Base-by-base conservation (phyloP, 2,329 filamentous ascomycete species). In the Lomentospora prolificans region DNA sequence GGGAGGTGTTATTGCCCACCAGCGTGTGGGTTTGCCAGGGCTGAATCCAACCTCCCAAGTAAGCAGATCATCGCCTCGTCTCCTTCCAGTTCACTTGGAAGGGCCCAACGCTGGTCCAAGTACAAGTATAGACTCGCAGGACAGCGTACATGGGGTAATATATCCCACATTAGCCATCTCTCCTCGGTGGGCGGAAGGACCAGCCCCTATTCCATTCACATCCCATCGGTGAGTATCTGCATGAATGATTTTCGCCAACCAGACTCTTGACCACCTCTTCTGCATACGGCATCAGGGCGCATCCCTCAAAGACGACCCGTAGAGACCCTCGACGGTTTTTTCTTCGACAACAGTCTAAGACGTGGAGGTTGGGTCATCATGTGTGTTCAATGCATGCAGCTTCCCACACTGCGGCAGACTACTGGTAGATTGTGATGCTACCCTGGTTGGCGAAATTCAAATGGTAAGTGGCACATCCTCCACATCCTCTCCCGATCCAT, bases 331-430 rank as follows among this genome's bases (percentile, higher is more conserved):
- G 19, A 41, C 36, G 6, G 19, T 41, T 41, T 41, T 8, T 39
- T 39, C 14, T 39, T 17, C 12, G 36, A 41, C 19, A 41, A 8
- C 9, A 12, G 9, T 17, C n/a, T 6, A 41, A 17, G 33, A 5
- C 4, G 33, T 17, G 33, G 33, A 39, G 33, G 36, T 41, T 41
- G 44, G 17, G 44, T 9, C 44, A 25, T 48, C 44, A 48, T 48
- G 44, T 48, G 44, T 48, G 22, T 48, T 22, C 44, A 48, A 48
- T 48, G 44, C 44, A 48, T 48, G 44, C 44, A 48, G 44, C 17
- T 19, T 48, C 12, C 17, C 44, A 48, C 44, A n/a, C 44, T 48
- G 22, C 22, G 8, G 17, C 17, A 10, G 14, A 10, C 24, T 22
- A 10, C 19, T 41, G n/a, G 7, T 17, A 48, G 17, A 48, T 48